Conservation (phyloP, 768 basidiomycete species). For the Hygrophoropsis aurantiaca region DNA sequence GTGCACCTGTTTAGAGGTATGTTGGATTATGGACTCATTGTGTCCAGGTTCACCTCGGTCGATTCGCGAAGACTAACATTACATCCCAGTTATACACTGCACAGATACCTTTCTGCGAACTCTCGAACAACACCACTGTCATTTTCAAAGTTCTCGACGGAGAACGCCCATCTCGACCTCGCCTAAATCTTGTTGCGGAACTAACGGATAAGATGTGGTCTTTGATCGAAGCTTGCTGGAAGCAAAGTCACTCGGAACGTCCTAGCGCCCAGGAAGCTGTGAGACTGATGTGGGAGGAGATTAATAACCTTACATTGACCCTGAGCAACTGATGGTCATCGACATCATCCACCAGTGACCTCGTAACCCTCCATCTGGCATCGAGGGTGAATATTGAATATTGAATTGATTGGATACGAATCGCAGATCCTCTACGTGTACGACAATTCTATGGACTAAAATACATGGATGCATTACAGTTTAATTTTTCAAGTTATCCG, state of each 20-base stretch:
- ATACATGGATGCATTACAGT: too few species aligned
- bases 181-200: slow-evolving; percentile 7
- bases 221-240: slow-evolving; percentile 15
- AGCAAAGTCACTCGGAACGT: slow-evolving; percentile 10
- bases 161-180: slow-evolving; percentile 16
- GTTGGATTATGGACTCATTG: not conserved
- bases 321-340: too few species aligned
- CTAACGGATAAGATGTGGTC: slow-evolving; percentile 15
- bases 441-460: too few species aligned
- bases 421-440: too few species aligned
- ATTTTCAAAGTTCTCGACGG: slow-evolving; percentile 19
- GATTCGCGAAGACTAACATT: too few species aligned
- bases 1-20: slow-evolving; percentile 33
- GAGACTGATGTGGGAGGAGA: slow-evolving; percentile 5
- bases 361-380: too few species aligned
- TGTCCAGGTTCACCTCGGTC: not conserved
- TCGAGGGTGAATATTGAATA: too few species aligned
- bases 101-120: slow-evolving; percentile 17
- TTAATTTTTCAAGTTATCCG: too few species aligned
- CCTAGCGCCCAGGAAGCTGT: slow-evolving; percentile 14
- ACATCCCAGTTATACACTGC: slow-evolving; percentile 20
- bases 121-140: slow-evolving; percentile 15
- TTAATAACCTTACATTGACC: too few species aligned
- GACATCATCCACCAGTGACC: too few species aligned
- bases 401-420: too few species aligned